phyloP scores from a whole-genome alignment of 2,329 filamentous ascomycete species.

The Hypoxylon sp. region DNA sequence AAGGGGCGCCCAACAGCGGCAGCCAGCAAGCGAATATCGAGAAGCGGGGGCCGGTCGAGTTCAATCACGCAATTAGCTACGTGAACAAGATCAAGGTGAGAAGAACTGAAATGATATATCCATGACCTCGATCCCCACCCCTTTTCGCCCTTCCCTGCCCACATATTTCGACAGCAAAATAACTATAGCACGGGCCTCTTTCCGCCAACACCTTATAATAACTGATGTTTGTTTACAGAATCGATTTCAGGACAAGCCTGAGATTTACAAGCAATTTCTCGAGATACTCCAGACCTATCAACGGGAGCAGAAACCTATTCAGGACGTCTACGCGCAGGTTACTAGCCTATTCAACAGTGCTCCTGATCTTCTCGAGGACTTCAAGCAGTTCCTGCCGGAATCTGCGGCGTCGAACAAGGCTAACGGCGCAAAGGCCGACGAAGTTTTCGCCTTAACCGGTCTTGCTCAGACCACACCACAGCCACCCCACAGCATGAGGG shows the following conservation, averaged over 20 bases:
- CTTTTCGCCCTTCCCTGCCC: neutral
- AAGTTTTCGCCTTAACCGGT: slow-evolving; percentile 66
- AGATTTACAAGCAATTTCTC: slow-evolving; percentile 99
- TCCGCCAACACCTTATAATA: neutral
- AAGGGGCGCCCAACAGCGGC: slow-evolving; percentile 68
- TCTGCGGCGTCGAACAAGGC: slow-evolving; percentile 71
- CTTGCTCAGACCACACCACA: slow-evolving; percentile 62
- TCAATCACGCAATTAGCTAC: slow-evolving; percentile 99
- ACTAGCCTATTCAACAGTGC: slow-evolving; percentile 93
- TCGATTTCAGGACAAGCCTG: slow-evolving; percentile 92
- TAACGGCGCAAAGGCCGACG: slow-evolving; percentile 67
- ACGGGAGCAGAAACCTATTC: slow-evolving; percentile 95
- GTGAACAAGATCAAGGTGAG: slow-evolving; percentile 99
- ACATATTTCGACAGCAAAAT: neutral
- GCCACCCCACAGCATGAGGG: slow-evolving; percentile 55
- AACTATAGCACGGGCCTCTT: slow-evolving; percentile 3
- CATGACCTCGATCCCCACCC: neutral
- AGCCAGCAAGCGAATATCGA: slow-evolving; percentile 71
- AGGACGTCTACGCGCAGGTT: slow-evolving; percentile 97
- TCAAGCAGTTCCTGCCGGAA: slow-evolving; percentile 97
- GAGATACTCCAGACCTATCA: slow-evolving; percentile 99
- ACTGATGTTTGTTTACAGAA: slow-evolving; percentile 65
- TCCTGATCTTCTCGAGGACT: slow-evolving; percentile 94
- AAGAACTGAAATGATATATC: slow-evolving; percentile 7
- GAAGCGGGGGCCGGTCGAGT: slow-evolving; percentile 93